A percentile compares a stretch with the other conserved stretches of the same genome.
These are phyloP conservation scores for Bipolaris cookei DNA, from an alignment of 2,329 filamentous ascomycete genomes.

Conservation along the genomic window DNA sequence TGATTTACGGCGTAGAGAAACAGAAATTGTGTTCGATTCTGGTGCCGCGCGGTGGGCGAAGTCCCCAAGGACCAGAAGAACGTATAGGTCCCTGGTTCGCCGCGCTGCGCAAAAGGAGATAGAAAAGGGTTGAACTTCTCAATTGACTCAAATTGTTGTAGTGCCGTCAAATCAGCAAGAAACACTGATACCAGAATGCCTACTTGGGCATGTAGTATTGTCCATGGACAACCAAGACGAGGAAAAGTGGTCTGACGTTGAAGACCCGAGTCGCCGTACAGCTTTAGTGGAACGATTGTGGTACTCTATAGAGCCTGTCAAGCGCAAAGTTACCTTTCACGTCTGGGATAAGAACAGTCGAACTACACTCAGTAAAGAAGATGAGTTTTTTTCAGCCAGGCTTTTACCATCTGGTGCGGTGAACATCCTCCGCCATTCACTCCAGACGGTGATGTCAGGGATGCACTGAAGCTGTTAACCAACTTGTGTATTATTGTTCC, in stretches of 20 bases:
- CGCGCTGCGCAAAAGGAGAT: not conserved
- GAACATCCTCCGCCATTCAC: conserved; percentile 11
- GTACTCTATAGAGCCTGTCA: not conserved
- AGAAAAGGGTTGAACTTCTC: not conserved
- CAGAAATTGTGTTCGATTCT: not conserved
- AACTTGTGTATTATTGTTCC: not conserved
- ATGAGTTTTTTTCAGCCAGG: conserved; percentile 19
- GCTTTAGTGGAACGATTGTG: not conserved
- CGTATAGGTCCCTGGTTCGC: conserved; percentile 3
- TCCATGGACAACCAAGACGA: not conserved
- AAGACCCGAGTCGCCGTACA: not conserved
- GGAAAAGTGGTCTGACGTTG: not conserved
- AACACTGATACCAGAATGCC: accelerated
- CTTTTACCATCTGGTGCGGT: conserved; percentile 2
- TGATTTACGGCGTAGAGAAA: not conserved
- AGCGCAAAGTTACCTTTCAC: conserved; percentile 1
- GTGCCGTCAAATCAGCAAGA: not conserved
- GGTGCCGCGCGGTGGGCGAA: conserved; percentile 12
- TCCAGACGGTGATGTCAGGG: not conserved
- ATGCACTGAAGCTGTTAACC: not conserved
- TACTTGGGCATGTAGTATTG: not conserved
- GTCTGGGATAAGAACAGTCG: conserved; percentile 16
- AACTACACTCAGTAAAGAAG: conserved; percentile 6
- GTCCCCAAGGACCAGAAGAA: not conserved
- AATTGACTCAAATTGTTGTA: not conserved